Conservation (phyloP, 73 alveolate genomes). For the Paramecium primaurelia region DNA sequence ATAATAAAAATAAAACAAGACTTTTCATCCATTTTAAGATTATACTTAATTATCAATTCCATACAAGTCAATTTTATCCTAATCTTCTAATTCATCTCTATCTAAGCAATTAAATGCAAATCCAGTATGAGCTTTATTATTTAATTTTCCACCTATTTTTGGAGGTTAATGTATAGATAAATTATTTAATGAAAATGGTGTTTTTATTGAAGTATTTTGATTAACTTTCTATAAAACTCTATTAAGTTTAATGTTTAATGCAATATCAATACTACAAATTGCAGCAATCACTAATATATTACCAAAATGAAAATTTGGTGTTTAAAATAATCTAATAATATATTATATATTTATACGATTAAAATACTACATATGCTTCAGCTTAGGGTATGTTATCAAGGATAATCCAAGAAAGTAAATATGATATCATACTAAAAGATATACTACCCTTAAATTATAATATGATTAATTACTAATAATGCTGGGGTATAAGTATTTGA, state of each 20-base stretch:
- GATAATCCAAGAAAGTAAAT: constrained; percentile 48
- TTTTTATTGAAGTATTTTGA: background rate
- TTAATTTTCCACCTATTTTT: background rate
- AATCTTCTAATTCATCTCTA: background rate
- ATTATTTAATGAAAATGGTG: background rate
- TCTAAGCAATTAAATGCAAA: constrained; percentile 42
- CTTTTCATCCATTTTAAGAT: background rate
- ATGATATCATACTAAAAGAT: constrained; percentile 35
- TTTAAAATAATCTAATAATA: constrained; percentile 27
- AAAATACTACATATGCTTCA: constrained; percentile 46
- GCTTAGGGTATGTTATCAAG: constrained; percentile 37
- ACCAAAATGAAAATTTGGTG: constrained; percentile 57
- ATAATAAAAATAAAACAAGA: background rate
- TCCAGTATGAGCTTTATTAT: background rate
- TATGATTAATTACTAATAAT: background rate
- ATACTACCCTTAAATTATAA: background rate
- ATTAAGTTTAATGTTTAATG: background rate
- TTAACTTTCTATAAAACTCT: background rate
- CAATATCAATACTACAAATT: constrained; percentile 39
- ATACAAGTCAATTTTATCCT: background rate
- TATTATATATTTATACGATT: background rate
- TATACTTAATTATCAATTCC: background rate
- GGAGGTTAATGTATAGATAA: background rate
- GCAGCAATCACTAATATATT: constrained; percentile 30
- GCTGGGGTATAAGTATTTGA: constrained; percentile 70